Percentiles rank a stretch among this genome's conserved stretches.
Conservation (phyloP, 2,329 filamentous ascomycete genomes). For the Colletotrichum costaricense region DNA sequence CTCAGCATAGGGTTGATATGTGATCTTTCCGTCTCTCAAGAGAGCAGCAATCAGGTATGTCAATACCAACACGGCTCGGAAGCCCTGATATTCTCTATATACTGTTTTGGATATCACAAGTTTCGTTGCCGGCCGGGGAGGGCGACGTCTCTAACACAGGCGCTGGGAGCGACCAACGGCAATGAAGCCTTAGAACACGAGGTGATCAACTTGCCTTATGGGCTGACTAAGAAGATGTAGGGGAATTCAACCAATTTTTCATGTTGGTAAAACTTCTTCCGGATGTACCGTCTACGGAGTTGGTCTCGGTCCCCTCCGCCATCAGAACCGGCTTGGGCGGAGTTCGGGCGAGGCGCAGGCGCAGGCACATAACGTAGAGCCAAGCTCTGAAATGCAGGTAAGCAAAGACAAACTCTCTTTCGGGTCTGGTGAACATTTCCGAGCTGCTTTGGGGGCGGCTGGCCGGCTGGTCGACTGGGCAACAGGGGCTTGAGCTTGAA, state of each 20-base stretch:
- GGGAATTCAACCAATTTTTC: not conserved
- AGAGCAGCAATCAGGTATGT: too few species aligned
- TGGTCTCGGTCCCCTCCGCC: not conserved
- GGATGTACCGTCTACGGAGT: too few species aligned
- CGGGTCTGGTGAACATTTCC: conserved; percentile 13
- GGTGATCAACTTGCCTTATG: not conserved
- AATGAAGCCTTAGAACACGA: not conserved
- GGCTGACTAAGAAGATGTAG: not conserved
- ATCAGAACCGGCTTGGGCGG: not conserved
- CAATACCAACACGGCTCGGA: not conserved
- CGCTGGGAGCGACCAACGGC: not conserved
- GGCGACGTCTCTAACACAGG: not conserved
- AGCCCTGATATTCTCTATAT: not conserved
- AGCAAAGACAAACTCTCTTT: conserved; percentile 30
- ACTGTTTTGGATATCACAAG: not conserved
- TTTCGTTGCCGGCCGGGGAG: not conserved
- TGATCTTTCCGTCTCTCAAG: not conserved
- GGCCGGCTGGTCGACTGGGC: conserved; percentile 26
- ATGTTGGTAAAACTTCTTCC: not conserved
- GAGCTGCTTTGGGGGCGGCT: conserved; percentile 12
- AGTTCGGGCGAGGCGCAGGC: not conserved
- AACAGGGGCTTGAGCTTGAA: conserved; percentile 29
- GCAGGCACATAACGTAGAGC: not conserved
- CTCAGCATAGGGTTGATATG: too few species aligned
- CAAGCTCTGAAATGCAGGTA: not conserved